Evolutionary conservation across 2,329 filamentous ascomycete species (phyloP), one percentile per base, ranked within the genome.

Genomic region (Phialophora expanda): DNA sequence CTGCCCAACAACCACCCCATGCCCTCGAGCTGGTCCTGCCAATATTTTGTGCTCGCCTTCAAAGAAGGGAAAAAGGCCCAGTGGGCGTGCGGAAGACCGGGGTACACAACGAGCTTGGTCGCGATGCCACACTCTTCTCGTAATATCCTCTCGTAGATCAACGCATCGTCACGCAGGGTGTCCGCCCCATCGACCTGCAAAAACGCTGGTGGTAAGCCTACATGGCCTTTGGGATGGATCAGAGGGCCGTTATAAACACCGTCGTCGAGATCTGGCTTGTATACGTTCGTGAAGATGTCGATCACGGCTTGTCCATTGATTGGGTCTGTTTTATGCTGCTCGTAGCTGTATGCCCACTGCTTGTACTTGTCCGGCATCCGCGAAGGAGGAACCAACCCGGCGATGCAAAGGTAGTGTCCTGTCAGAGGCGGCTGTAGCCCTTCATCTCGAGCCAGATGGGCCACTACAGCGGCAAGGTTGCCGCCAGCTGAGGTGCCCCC

Each of bases 401-500:
- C 80, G 12, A 63, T 48, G 22, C 46, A 41, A 1, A 66, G 46
- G 22, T 60, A 65, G 34, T 64, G 66, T 17, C 62, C 64, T 4
- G 64, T 84, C 8, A 85, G 67, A 4, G 78, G 76, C 0, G 80
- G 79, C 2, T 74, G 74, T 26, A 78, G 68, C 1, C 70, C 57
- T n/a, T 74, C 71, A 41, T 78, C 75, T 14, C 75, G 70, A 50
- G 75, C 76, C 9, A 77, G 72, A 56, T 76, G 75, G 0, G 74
- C 70, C 12, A 78, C 62, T 0, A 77, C 74, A 7, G 75, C 75
- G 2, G 76, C 73, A 66, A 70, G 28, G 34, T 66, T 69, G 32
- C 62, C 82, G 9, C 82, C 83, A 0, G 83, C 81, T 12, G 80
- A 83, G 1, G 77, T 76, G 0, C 83, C 83, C 14, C 81, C 82